Evolutionary conservation across 108 stramenopile species (phyloP), one percentile per base, ranked within the genome.

Genomic region (Cyclotella distinguenda): DNA sequence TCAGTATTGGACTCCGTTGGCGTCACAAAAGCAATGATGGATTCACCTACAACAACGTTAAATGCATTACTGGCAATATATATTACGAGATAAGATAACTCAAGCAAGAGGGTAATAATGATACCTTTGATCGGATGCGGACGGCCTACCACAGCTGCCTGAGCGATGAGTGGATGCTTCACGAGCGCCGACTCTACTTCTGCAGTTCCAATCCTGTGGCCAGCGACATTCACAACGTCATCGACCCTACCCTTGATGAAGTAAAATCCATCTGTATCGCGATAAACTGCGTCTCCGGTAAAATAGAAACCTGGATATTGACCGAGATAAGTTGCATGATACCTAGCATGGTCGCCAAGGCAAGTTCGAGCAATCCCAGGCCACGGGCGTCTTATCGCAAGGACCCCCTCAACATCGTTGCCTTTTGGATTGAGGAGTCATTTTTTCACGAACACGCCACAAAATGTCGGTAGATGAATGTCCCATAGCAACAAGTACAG

Each of bases 231-330:
- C 18, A 94, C 79, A 10, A 95, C 92, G 62, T 93, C 94, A 63
- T 95, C 94, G 30, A 95, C 94, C 21, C 94, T 69, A 16, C 94
- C 94, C 12, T 91, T 95, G 60, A 95, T 91, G 78, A 87, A 95
- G 69, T 88, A 86, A 70, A 79, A 93, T 38, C 94, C 94, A 61
- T 95, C 90, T 42, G 68, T 74, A 69, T 95, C 94, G 19, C 88
- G 77, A 35, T 64, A 52, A 74, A 74, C 83, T 8, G 91, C 91
- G 66, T 95, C 94, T 23, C 94, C 91, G 13, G 91, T 87, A 68
- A 95, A 93, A 63, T 91, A 95, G 68, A 84, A 87, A 5, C 91
- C 91, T 39, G 85, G 75, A 84, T 95, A 95, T 23, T 86, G 86
- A 32, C 69, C 66, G 21, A 90, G 74, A 77, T 95, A 95, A 6